Base-by-base conservation (phyloP, 805 yeast species). In the Teunomyces gatunensis region DNA sequence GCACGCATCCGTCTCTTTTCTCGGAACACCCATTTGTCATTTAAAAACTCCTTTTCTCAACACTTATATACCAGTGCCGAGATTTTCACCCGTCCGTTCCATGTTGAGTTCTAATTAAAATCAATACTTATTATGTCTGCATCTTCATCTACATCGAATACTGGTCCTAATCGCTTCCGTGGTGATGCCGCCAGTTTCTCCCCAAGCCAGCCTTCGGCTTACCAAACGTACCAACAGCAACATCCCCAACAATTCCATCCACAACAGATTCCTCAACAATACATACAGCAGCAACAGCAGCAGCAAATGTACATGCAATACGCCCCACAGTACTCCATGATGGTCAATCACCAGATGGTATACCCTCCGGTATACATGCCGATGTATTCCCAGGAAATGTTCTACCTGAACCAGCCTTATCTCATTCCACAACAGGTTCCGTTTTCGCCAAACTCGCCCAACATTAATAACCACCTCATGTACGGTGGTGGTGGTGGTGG, bases 111-210 rank as follows among this genome's bases (percentile, higher is more conserved):
- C 40, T n/a, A 5, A 20, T 15, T 37, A 37, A 37, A 37, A 21
- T 18, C 39, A 18, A 35, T 6, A 20, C 20, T 32, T 29, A 41
- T 12, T 30, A 45, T 48, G 52, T 49, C 53, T 37, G 41, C 50
- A 36, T 59, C 62, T 48, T 55, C 64, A 44, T 60, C 60, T 41
- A 53, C 65, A 35, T 52, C 63, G 17, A 58, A 55, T 44, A 49
- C 65, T 35, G 70, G 71, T 6, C 63, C 71, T 44, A 58, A 58
- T 50, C 67, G 71, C 44, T 69, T 69, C 55, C 70, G 73, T 55
- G 64, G 67, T 34, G 73, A 68, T 56, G 73, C 71, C 13, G 68
- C 70, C 47, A 63, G 65, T 37, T 69, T 69, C 47, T 60, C 65
- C 17, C 74, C 74, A n/a, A 56, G 60, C 43, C 50, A 48, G 15